These are phyloP conservation scores for Globisporangium acanthophoron DNA, from an alignment of 352 stramenopile genomes.

Conservation along the genomic window DNA sequence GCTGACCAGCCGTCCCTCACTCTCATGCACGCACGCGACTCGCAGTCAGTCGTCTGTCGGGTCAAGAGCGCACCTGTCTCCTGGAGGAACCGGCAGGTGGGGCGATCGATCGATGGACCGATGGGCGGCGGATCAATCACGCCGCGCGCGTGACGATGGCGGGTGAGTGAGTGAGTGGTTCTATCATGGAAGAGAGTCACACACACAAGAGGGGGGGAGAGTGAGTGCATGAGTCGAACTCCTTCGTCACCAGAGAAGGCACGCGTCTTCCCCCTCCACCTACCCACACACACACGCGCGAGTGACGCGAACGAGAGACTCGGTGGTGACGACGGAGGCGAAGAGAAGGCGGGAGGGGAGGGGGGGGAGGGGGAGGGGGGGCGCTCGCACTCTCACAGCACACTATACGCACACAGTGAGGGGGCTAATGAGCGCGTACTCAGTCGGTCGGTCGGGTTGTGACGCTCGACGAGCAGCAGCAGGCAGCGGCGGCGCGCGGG, in stretches of 20 bases:
- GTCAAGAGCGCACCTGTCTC: neutral
- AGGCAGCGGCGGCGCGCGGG: neutral
- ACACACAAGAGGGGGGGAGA: neutral
- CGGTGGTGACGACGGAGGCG: neutral
- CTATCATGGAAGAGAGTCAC: neutral
- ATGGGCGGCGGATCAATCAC: slow-evolving; percentile 13
- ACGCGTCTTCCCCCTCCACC: neutral
- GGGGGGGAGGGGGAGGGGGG: too few relatives aligned
- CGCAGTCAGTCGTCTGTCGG: too few relatives aligned
- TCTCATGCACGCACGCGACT: neutral
- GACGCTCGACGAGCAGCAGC: neutral
- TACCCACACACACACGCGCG: neutral
- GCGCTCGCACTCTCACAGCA: too few relatives aligned
- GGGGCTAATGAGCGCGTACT: slow-evolving; percentile 2
- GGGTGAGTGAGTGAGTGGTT: neutral
- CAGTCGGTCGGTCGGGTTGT: neutral
- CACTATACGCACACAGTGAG: neutral
- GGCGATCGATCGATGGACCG: slow-evolving; percentile 18
- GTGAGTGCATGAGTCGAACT: neutral
- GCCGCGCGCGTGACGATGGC: slow-evolving; percentile 3
- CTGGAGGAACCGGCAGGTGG: neutral
- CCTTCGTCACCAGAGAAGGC: neutral
- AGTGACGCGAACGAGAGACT: neutral
- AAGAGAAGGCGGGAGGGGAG: too few relatives aligned
- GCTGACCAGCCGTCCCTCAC: neutral